Evolutionary conservation across 2,329 filamentous ascomycete genomes (phyloP), one percentile per base, ranked within the genome.

Genomic region (Penicillium aurantiogriseum): DNA sequence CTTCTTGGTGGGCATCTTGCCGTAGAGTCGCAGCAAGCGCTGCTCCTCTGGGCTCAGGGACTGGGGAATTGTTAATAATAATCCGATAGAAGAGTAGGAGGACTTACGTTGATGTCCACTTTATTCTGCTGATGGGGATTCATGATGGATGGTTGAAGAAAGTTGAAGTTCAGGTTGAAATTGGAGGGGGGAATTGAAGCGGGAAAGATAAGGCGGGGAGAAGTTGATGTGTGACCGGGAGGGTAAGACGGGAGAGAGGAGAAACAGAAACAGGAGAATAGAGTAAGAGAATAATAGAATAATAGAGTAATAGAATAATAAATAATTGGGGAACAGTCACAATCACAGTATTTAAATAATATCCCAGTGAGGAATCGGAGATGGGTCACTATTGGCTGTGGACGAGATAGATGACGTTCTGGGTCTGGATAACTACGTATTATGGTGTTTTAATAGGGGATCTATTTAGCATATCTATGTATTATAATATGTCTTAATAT

Each of bases 101-200:
- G 59, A 85, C 90, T 81, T 81, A 97, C 94, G 82, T 85, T 92
- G 79, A 97, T 84, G 79, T 99, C 94, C 71, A 97, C 85, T 83
- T 99, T 97, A 84, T 97, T 97, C 85, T 96, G 92, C 83, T 97
- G 91, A 77, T 92, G 91, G 69, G 93, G 93, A 77, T 97, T 97
- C 91, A 97, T 95, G 65, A 68, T 82, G 77, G 31, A 60, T 56
- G 56, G 50, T 59, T 42, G 49, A 52, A 50, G 52, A 36, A 47
- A 51, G 54, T 51, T 23, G 42, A 29, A 53, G 42, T 43, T 17
- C 21, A 46, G 29, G 35, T 36, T 13, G 48, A 45, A 47, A 45
- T 35, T 48, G 39, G 51, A 47, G 39, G 42, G 42, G 40, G 38
- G 39, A 36, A 35, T 45, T 53, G 36, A 56, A 39, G 56, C 43